Evolutionary conservation across 176 grass and related monocot species (phyloP).

Genomic region (Musa itinerans): DNA sequence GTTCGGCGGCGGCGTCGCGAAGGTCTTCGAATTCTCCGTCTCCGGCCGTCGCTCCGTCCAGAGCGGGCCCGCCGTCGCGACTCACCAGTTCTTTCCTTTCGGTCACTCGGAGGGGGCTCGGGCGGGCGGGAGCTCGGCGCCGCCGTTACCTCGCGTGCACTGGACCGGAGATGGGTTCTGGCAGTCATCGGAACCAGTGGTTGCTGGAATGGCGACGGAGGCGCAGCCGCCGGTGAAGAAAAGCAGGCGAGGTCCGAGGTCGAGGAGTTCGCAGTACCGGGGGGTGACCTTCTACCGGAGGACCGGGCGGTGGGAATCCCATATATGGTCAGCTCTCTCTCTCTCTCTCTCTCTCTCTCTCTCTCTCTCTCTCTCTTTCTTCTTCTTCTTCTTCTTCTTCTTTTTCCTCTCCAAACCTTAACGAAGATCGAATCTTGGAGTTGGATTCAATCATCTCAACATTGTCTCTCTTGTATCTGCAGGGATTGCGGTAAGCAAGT

Average conservation of each 20-base stretch:
- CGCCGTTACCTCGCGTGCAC: not conserved
- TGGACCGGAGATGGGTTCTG: slow-evolving; percentile 3
- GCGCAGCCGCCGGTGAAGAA: slow-evolving; percentile 28
- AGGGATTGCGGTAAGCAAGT: slow-evolving; percentile 81
- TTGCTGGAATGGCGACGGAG: not conserved
- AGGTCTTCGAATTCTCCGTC: slow-evolving; percentile 13
- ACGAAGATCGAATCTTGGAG: not conserved
- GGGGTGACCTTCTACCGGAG: slow-evolving; percentile 81
- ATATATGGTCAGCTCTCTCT: slow-evolving; percentile 39
- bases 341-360: not conserved
- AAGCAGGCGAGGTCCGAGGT: slow-evolving; percentile 56
- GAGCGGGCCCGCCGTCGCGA: slow-evolving; percentile 21
- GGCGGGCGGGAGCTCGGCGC: not conserved
- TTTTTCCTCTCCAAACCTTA: not conserved
- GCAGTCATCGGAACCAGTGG: slow-evolving; percentile 7
- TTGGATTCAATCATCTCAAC: not conserved
- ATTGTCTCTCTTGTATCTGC: slow-evolving; percentile 9
- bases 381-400: not conserved
- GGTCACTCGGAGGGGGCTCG: not conserved
- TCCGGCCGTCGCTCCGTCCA: slow-evolving; percentile 3
- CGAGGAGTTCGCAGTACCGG: slow-evolving; percentile 70
- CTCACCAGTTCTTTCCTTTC: slow-evolving; percentile 56
- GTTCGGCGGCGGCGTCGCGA: not conserved
- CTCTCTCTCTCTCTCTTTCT: not conserved
- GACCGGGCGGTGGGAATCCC: slow-evolving; percentile 65